These are phyloP conservation scores for Ceratobasidium sp. DNA, from an alignment of 1,284 basidiomycete genomes.

Conservation along the genomic window DNA sequence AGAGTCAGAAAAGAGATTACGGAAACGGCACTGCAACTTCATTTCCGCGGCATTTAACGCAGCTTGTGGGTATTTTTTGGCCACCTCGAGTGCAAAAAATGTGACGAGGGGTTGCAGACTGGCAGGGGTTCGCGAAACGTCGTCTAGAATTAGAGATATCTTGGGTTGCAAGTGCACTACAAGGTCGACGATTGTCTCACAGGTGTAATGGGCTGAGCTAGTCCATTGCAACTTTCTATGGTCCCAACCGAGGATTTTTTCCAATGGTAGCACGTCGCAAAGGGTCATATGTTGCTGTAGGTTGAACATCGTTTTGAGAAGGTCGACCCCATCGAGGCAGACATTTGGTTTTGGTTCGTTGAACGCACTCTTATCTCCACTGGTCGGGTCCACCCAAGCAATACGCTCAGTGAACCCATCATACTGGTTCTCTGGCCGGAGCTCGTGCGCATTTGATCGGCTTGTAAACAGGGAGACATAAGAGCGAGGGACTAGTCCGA, in stretches of 20 bases:
- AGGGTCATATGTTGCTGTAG: constrained; percentile 66
- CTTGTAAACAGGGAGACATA: constrained; percentile 62
- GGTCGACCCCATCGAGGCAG: constrained; percentile 55
- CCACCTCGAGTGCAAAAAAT: too few relatives aligned
- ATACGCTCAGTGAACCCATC: background rate
- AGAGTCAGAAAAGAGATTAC: background rate
- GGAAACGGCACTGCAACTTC: background rate
- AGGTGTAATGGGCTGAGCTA: constrained; percentile 60
- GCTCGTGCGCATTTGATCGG: constrained; percentile 63
- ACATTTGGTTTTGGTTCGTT: constrained; percentile 30
- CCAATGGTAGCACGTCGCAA: constrained; percentile 56
- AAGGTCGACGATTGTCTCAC: constrained; percentile 62
- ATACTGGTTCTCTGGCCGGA: constrained; percentile 43
- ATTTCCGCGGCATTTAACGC: too few relatives aligned
- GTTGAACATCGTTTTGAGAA: constrained; percentile 61
- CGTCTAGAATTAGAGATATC: background rate
- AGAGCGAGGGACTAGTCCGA: constrained; percentile 61
- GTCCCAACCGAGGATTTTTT: constrained; percentile 49
- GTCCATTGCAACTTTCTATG: constrained; percentile 51
- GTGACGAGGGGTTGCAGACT: too few relatives aligned
- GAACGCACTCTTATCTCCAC: constrained; percentile 51
- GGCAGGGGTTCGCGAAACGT: too few relatives aligned
- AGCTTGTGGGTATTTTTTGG: too few relatives aligned
- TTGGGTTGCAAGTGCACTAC: constrained; percentile 53
- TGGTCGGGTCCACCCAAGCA: constrained; percentile 1